A percentile compares a stretch with the other conserved stretches of the same genome.
Evolutionary conservation across 352 stramenopile species (phyloP).

Genomic region (Phytophthora lateralis): DNA sequence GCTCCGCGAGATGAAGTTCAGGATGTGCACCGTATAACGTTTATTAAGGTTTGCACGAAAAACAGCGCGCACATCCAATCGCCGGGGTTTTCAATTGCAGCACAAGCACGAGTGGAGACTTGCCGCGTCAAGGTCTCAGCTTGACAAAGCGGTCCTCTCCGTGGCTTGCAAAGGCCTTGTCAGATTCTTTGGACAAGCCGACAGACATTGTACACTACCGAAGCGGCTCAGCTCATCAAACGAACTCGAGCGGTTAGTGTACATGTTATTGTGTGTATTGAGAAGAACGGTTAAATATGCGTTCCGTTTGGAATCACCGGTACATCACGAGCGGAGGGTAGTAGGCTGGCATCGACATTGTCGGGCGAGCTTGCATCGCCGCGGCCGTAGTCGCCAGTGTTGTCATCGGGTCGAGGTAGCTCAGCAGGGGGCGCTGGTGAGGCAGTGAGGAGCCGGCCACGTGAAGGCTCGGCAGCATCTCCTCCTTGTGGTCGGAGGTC

Average conservation of each 20-base stretch:
- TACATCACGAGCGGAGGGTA: conserved; percentile 36
- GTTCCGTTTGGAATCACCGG: conserved; percentile 12
- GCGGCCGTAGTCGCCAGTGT: conserved; percentile 18
- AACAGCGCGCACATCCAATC: conserved; percentile 21
- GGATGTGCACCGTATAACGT: conserved; percentile 16
- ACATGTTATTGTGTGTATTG: conserved; percentile 4
- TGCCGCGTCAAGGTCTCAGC: neutral
- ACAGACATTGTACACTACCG: conserved; percentile 4
- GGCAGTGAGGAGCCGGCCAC: conserved; percentile 5
- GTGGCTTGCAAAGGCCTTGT: neutral
- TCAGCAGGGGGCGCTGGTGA: conserved; percentile 36
- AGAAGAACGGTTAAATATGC: conserved; percentile 32
- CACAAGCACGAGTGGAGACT: neutral
- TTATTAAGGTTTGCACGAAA: conserved; percentile 16
- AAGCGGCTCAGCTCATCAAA: conserved; percentile 13
- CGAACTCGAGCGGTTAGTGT: neutral
- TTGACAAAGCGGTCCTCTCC: neutral
- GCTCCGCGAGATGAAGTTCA: conserved; percentile 14
- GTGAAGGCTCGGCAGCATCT: conserved; percentile 12
- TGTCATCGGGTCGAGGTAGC: conserved; percentile 36
- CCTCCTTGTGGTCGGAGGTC: conserved; percentile 4
- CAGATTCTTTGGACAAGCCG: neutral
- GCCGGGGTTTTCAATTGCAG: neutral
- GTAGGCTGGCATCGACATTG: conserved; percentile 8
- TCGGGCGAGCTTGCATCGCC: conserved; percentile 14